Percentiles rank a stretch among this genome's conserved stretches.
These are phyloP conservation scores for Ceratocystis harringtonii DNA, from an alignment of 2,329 filamentous ascomycete genomes.

Conservation along the genomic window DNA sequence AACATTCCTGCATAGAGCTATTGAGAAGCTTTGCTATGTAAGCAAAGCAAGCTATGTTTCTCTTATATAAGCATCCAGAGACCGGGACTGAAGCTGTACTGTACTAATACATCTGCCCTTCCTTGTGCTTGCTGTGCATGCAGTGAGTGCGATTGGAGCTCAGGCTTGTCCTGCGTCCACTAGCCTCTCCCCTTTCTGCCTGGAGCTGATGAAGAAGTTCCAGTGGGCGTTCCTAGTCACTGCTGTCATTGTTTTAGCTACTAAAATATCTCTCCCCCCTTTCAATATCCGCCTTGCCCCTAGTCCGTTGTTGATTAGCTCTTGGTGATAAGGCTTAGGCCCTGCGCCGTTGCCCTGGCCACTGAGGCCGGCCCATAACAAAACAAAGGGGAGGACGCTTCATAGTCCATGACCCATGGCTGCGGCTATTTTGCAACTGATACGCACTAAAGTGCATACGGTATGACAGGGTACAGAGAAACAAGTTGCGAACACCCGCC, in stretches of 20 bases:
- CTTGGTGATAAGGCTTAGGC: not conserved
- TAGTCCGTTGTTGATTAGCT: not conserved
- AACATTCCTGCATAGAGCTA: not conserved
- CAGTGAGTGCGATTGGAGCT: too few species aligned
- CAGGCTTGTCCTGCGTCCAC: too few species aligned
- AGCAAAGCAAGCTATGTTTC: not conserved
- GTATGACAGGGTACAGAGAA: too few species aligned
- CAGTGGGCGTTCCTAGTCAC: too few species aligned
- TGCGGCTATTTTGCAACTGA: not conserved
- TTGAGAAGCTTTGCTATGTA: not conserved
- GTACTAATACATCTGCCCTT: too few species aligned
- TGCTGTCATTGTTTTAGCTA: too few species aligned
- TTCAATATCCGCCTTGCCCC: not conserved
- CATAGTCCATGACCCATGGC: not conserved
- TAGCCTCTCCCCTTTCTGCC: too few species aligned
- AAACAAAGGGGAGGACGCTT: not conserved
- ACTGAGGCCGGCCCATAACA: conserved; percentile 22
- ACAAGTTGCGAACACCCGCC: too few species aligned
- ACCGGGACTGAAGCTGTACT: too few species aligned
- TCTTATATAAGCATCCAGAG: too few species aligned
- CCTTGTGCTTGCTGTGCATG: too few species aligned
- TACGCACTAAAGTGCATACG: not conserved
- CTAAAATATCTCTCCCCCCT: not conserved
- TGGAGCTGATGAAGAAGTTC: too few species aligned
- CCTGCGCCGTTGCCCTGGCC: not conserved